Conservation (phyloP, 495 filamentous ascomycete species). For the Aspergillus funiculosus region DNA sequence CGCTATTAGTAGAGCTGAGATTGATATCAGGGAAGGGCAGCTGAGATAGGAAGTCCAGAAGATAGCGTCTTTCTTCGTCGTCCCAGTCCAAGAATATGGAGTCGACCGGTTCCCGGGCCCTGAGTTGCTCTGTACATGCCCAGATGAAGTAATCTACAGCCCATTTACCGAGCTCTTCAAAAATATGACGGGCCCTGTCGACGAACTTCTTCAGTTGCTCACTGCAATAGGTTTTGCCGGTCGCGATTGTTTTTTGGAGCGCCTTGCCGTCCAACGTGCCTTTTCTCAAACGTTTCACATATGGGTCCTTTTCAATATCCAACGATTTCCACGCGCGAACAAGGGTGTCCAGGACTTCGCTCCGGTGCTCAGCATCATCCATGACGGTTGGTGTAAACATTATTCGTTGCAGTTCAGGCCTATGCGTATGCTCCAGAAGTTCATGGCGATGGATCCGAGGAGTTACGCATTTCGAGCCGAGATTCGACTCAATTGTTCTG, state of each 20-base stretch:
- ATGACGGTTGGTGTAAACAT: constrained; percentile 31
- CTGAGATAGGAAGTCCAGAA: constrained; percentile 45
- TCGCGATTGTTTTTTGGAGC: constrained; percentile 43
- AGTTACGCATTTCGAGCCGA: constrained; percentile 66
- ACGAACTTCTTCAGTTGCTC: constrained; percentile 58
- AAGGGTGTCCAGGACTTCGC: constrained; percentile 20
- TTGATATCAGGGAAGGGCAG: constrained; percentile 31
- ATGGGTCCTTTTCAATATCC: constrained; percentile 63
- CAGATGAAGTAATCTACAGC: constrained; percentile 67
- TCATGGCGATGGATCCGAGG: constrained; percentile 69
- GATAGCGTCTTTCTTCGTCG: constrained; percentile 54
- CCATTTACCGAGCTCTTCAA: constrained; percentile 65
- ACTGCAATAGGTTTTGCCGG: constrained; percentile 56
- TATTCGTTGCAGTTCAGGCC: constrained; percentile 54
- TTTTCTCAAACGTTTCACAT: constrained; percentile 50
- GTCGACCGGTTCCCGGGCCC: constrained; percentile 27
- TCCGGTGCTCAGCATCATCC: constrained; percentile 1
- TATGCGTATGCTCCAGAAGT: constrained; percentile 60
- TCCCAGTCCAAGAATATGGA: constrained; percentile 35
- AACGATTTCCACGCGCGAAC: constrained; percentile 22
- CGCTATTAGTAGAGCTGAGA: constrained; percentile 18
- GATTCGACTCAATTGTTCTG: constrained; percentile 66
- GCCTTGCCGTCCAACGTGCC: constrained; percentile 22
- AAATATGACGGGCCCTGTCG: constrained; percentile 37
- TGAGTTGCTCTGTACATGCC: constrained; percentile 47